Percentiles rank a stretch among this genome's conserved stretches.
Evolutionary conservation across 257 asterid genomes (phyloP).

Genomic region (Jacaranda copaia): DNA sequence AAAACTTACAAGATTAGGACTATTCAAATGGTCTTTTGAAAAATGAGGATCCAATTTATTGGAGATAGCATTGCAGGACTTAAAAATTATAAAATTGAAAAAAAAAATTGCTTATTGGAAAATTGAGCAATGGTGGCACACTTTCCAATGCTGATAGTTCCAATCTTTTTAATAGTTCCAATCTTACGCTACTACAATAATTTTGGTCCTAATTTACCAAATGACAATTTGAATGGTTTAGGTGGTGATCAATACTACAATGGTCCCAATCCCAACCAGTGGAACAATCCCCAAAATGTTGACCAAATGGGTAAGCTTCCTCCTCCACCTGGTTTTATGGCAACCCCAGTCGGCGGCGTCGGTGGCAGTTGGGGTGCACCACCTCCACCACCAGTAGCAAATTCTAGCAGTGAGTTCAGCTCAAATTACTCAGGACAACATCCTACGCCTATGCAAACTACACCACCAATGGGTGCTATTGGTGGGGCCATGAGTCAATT

Average conservation of each 20-base stretch:
- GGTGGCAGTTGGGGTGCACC: slow-evolving; percentile 43
- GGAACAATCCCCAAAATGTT: slow-evolving; percentile 29
- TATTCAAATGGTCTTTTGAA: too few species aligned
- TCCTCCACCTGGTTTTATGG: slow-evolving; percentile 61
- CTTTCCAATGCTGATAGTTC: too few species aligned
- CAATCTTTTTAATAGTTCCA: too few species aligned
- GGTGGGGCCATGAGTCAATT: slow-evolving; percentile 72
- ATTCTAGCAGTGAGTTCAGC: slow-evolving; percentile 53
- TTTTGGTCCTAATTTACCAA: too few species aligned
- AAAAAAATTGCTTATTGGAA: too few species aligned
- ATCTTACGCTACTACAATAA: too few species aligned
- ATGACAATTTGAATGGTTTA: background rate
- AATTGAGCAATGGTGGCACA: too few species aligned
- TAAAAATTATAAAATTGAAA: too few species aligned
- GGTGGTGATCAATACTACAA: slow-evolving; percentile 53
- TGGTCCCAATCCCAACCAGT: slow-evolving; percentile 29
- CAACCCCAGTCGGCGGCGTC: slow-evolving; percentile 31
- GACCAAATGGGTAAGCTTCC: slow-evolving; percentile 45
- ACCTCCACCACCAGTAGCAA: slow-evolving; percentile 34
- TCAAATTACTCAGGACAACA: slow-evolving; percentile 46
- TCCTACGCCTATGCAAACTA: slow-evolving; percentile 29
- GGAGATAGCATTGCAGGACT: too few species aligned
- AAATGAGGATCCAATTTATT: too few species aligned
- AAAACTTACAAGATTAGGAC: too few species aligned
- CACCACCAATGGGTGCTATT: slow-evolving; percentile 48